These are phyloP conservation scores for Trichocladium antarcticum DNA, from an alignment of 495 filamentous ascomycete species.

Conservation along the genomic window DNA sequence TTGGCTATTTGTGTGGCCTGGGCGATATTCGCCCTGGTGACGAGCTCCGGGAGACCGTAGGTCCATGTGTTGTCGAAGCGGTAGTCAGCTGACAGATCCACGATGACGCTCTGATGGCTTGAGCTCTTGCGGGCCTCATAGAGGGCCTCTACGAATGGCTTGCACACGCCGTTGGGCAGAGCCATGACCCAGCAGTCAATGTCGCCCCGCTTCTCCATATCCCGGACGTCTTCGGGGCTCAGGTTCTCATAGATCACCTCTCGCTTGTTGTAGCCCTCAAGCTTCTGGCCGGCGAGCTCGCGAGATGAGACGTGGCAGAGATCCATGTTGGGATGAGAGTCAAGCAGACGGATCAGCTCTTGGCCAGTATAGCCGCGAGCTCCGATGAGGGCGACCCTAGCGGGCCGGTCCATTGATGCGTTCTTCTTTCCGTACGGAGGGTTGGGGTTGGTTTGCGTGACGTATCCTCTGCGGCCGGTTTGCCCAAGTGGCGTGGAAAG, in stretches of 20 bases:
- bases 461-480: conserved; percentile 35
- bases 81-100: conserved; percentile 93
- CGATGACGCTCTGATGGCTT: conserved; percentile 64
- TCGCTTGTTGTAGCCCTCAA: conserved; percentile 87
- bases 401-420: conserved; percentile 66
- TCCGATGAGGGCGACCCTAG: conserved; percentile 83
- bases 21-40: conserved; percentile 63
- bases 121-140: conserved; percentile 50
- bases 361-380: conserved; percentile 95
- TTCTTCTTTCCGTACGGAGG: conserved; percentile 93
- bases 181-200: conserved; percentile 99
- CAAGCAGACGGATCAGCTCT: conserved; percentile 80
- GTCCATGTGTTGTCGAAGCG: conserved; percentile 86
- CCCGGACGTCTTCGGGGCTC: conserved; percentile 74
- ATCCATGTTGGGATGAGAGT: conserved; percentile 88
- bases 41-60: conserved; percentile 88
- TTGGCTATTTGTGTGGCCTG: conserved; percentile 83
- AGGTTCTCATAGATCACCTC: conserved; percentile 91
- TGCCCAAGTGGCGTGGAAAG: conserved; percentile 6
- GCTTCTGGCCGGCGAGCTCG: conserved; percentile 79
- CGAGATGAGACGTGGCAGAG: conserved; percentile 89
- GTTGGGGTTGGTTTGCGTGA: conserved; percentile 85
- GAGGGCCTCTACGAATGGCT: conserved; percentile 89
- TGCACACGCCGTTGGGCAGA: conserved; percentile 92
- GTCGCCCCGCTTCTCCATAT: conserved; percentile 82